Base-by-base conservation (phyloP, 208 protist species). In the Endotrypanum monterogeii region DNA sequence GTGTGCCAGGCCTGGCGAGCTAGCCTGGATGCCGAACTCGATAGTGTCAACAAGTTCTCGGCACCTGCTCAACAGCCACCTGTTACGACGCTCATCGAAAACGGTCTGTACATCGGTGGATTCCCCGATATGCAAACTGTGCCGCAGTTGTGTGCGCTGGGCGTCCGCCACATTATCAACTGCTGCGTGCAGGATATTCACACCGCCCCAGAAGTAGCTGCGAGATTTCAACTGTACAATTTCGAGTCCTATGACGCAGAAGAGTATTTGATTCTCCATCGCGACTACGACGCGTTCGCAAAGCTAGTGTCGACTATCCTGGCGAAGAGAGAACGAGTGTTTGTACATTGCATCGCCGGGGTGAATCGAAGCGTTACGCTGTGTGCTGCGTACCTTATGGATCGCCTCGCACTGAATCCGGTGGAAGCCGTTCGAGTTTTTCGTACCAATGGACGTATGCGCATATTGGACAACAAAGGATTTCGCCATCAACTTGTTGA, bases 401-500 rank as follows among this genome's bases (percentile, higher is more conserved):
- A 92, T 18, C 69, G 74, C 51, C 76, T 82, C 61, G 25, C 79
- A 12, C 76, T 92, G 41, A 83, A 76, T 30, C 90, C 89, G 6
- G 71, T 89, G 52, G 84, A 83, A 32, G 88, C 79, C 41, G 81
- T 94, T 30, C 83, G 76, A 8, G 70, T 89, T 35, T 89, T 97
- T 70, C 86, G 84, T 50, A 30, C 76, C 12, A 83, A 83, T 37
- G 88, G 89, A 1, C 82, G 90, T 35, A 78, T 82, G 71, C 83
- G 84, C 67, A 87, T 97, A 39, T 63, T 97, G 20, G 87, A 92
- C 61, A 97, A 97, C 68, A 78, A 83, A 6, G 71, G 85, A 30
- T 97, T 97, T 71, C 87, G 90, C 18, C 87, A 93, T 54, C 93
- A 97, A 70, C 75, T 97, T 14, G 81, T 97, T 30, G 93, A 97